Base-by-base conservation (phyloP, 768 basidiomycete genomes). In the Neoboletus subvelutipes region DNA sequence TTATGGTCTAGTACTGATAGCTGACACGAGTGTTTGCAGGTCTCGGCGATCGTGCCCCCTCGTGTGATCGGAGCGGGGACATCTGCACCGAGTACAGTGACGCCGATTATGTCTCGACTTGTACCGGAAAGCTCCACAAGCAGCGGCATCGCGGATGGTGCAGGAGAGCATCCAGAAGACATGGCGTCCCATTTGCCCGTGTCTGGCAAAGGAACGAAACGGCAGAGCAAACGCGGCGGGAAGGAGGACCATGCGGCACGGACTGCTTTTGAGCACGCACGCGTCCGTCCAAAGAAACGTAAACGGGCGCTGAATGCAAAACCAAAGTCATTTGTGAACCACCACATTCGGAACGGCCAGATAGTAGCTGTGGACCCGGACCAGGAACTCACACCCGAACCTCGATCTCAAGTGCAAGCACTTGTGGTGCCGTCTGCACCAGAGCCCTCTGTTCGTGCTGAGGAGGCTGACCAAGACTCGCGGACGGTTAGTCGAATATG, bases 321-420 rank as follows among this genome's bases (percentile, higher is more conserved):
- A 24, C 20, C 15, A 3, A 39, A 6, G n/a, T 5, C 45, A 0
- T 33, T 22, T 13, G 24, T 24, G 13, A 66, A 28, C 22, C 56
- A 55, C 20, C 58, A 64, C 24, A 45, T 68, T 7, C 58, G 54
- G 49, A 56, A 52, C 3, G 67, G 67, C 0, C 58, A 55, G 40
- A 33, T 69, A 2, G 67, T 67, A 7, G 12, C 39, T 2, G 3
- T 58, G 7, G 45, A 41, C 5, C 22, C 41, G 13, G 40, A 41
- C n/a, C n/a, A 33, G 5, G 33, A 36, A 15, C 12, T 29, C 8
- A 36, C 20, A 29, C 15, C 29, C 9, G 34, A 24, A 18, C 11
- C n/a, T 36, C 39, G 1, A 20, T 20, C 37, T 2, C 53, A 20
- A 10, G 22, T 22, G 5, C 33, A 18, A 22, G 31, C 20, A 5